Percentiles rank a stretch among this genome's conserved stretches.
Conservation (phyloP, 768 basidiomycete genomes). For the Leccinum uliginosum region DNA sequence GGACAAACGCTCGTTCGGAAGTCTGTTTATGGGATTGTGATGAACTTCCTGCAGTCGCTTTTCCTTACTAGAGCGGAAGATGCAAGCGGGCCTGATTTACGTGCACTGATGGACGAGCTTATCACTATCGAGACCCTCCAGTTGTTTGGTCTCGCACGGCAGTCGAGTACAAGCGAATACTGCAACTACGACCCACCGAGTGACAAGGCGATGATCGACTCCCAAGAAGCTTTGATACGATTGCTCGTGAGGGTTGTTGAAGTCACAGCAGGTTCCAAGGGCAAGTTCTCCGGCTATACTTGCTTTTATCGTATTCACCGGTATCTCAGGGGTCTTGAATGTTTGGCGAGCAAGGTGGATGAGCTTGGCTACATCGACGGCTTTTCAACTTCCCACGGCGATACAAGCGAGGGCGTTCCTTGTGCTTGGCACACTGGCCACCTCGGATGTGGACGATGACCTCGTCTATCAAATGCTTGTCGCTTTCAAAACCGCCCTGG, state of each 20-base stretch:
- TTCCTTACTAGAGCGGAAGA: slow-evolving; percentile 60
- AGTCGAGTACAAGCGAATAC: slow-evolving; percentile 67
- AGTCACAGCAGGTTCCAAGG: slow-evolving; percentile 60
- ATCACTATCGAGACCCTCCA: slow-evolving; percentile 53
- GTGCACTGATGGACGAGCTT: slow-evolving; percentile 58
- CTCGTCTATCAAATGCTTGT: slow-evolving; percentile 91
- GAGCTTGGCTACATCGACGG: slow-evolving; percentile 80
- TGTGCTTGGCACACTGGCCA: slow-evolving; percentile 76
- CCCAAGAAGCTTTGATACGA: slow-evolving; percentile 59
- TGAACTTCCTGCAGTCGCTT: slow-evolving; percentile 79
- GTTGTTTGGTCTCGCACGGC: slow-evolving; percentile 69
- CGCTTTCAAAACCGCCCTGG: slow-evolving; percentile 71
- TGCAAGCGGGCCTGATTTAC: slow-evolving; percentile 52
- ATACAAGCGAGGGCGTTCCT: slow-evolving; percentile 88
- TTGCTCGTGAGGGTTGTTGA: slow-evolving; percentile 63
- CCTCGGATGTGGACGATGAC: slow-evolving; percentile 86
- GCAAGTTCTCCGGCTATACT: slow-evolving; percentile 37
- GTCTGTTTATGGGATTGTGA: slow-evolving; percentile 74
- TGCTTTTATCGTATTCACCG: slow-evolving; percentile 5
- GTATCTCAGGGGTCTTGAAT: slow-evolving; percentile 62
- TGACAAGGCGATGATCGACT: slow-evolving; percentile 56
- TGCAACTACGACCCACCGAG: slow-evolving; percentile 47
- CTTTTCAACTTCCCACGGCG: slow-evolving; percentile 84
- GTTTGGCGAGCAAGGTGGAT: slow-evolving; percentile 94
- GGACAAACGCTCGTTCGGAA: slow-evolving; percentile 74